These are phyloP conservation scores for Bacterosira constricta DNA, from an alignment of 108 stramenopile genomes.

Conservation along the genomic window DNA sequence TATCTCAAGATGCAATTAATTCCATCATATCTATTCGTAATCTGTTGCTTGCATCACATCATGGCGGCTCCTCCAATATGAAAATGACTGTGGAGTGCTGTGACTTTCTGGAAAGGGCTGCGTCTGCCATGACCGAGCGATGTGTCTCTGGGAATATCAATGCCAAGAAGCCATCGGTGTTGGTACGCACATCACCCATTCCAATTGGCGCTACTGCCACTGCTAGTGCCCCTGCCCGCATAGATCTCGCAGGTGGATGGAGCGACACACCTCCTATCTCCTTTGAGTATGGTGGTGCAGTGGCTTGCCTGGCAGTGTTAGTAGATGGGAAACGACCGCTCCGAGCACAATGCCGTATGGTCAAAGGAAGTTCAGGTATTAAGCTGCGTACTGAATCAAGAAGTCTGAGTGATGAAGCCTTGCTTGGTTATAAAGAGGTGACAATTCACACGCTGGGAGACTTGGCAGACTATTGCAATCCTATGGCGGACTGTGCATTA, in stretches of 20 bases:
- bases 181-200: constrained; percentile 12
- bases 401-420: constrained; percentile 33
- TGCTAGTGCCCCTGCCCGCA: constrained; percentile 72
- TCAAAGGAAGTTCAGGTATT: constrained; percentile 48
- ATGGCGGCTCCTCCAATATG: background rate
- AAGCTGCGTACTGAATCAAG: constrained; percentile 60
- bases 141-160: constrained; percentile 40
- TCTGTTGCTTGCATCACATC: background rate
- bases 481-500: constrained; percentile 63
- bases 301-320: constrained; percentile 69
- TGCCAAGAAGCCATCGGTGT: background rate
- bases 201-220: constrained; percentile 46
- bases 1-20: background rate
- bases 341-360: constrained; percentile 61
- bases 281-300: constrained; percentile 78
- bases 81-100: constrained; percentile 7
- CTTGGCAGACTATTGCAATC: constrained; percentile 57
- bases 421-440: constrained; percentile 28
- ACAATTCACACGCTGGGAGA: constrained; percentile 40
- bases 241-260: constrained; percentile 91
- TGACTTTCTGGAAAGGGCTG: constrained; percentile 40
- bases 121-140: constrained; percentile 47
- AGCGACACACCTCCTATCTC: constrained; percentile 88
- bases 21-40: background rate
- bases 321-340: constrained; percentile 68